These are phyloP conservation scores for Auricularia heimuer DNA, from an alignment of 768 basidiomycete genomes.

Conservation along the genomic window DNA sequence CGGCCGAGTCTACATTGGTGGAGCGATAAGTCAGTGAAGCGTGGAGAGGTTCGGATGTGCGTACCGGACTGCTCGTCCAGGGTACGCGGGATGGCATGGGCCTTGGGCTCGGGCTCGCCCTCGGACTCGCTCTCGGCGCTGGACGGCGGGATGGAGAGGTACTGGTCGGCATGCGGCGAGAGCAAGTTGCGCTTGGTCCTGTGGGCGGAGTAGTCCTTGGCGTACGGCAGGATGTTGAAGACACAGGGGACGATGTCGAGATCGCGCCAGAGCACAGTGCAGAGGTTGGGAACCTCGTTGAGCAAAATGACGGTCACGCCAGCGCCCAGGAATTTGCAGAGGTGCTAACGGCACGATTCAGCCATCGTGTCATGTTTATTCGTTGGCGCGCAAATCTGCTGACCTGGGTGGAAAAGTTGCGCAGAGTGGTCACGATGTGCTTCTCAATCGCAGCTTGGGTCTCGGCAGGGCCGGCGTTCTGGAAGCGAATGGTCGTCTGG, in stretches of 20 bases:
- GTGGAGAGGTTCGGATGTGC: constrained; percentile 2
- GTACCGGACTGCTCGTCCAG: constrained; percentile 61
- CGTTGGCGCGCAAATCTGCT: not conserved
- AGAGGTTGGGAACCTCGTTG: constrained; percentile 75
- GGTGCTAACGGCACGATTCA: constrained; percentile 36
- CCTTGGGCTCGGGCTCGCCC: not conserved
- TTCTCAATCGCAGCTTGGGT: constrained; percentile 53
- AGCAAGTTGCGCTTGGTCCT: not conserved
- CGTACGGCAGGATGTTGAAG: constrained; percentile 42
- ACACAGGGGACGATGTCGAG: constrained; percentile 77
- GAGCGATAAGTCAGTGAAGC: not conserved
- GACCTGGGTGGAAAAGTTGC: constrained; percentile 46
- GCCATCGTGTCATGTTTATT: not conserved
- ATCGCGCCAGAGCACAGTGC: constrained; percentile 76
- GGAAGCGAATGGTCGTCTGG: constrained; percentile 46
- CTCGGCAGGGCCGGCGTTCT: constrained; percentile 38
- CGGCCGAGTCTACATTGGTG: constrained; percentile 50
- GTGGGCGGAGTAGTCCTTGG: constrained; percentile 51
- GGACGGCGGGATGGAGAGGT: not conserved
- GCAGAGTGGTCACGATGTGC: constrained; percentile 53
- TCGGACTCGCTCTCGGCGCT: not conserved
- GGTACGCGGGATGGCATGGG: constrained; percentile 50
- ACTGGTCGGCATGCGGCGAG: constrained; percentile 1
- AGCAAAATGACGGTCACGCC: constrained; percentile 66
- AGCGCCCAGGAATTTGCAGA: constrained; percentile 80